Evolutionary conservation across 257 asterid species (phyloP).

Genomic region (Solanum stenotomum): DNA sequence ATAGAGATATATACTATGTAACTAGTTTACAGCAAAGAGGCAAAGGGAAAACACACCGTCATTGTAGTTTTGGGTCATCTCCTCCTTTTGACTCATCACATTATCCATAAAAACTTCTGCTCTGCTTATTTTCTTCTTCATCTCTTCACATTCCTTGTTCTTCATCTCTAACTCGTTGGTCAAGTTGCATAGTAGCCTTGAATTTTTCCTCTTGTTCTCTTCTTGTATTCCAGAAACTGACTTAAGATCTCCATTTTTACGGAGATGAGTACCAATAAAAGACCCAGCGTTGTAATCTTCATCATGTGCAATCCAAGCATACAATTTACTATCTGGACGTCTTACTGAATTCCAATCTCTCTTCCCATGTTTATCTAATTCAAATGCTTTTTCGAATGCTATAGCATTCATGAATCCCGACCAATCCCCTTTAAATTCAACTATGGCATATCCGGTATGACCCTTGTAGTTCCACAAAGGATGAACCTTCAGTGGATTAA

Average conservation of each 20-base stretch:
- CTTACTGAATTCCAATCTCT: constrained; percentile 12
- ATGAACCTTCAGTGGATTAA: constrained; percentile 31
- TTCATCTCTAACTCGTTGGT: constrained; percentile 25
- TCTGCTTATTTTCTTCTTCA: constrained; percentile 11
- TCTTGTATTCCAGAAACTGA: constrained; percentile 37
- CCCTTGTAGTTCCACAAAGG: constrained; percentile 37
- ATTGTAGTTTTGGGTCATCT: not conserved
- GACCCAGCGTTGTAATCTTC: constrained; percentile 40
- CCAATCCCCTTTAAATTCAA: constrained; percentile 35
- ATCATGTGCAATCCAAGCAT: constrained; percentile 53
- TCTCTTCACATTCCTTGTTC: constrained; percentile 29
- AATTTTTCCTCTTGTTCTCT: constrained; percentile 35
- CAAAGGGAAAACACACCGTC: constrained; percentile 6
- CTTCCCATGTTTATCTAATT: constrained; percentile 33
- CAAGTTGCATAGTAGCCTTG: constrained; percentile 32
- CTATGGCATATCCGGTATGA: constrained; percentile 40
- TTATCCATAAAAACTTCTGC: not conserved
- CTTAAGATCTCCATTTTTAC: constrained; percentile 61
- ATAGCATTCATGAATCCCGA: constrained; percentile 39
- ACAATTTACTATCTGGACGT: not conserved
- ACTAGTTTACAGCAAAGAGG: not conserved
- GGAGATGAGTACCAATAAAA: constrained; percentile 39
- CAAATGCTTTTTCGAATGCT: constrained; percentile 36
- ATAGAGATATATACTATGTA: not conserved
- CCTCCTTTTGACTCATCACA: constrained; percentile 10